Percentiles rank a stretch among this genome's conserved stretches.
phyloP scores from a whole-genome alignment of 2,329 filamentous ascomycete genomes.

The Pseudocercospora pini-densiflorae region DNA sequence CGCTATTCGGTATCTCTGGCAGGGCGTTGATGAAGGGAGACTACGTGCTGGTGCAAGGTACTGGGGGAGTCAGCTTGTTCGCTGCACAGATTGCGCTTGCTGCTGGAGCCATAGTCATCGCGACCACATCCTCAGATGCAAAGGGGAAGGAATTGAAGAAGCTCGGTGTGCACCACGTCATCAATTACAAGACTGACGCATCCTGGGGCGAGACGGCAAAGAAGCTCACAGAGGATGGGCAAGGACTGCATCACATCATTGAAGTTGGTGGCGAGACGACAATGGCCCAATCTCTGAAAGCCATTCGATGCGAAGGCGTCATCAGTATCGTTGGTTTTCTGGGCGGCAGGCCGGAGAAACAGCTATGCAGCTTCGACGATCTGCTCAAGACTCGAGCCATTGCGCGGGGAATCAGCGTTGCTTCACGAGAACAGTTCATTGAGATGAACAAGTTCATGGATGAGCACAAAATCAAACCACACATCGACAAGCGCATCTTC shows the following conservation, averaged over 20 bases:
- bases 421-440: slow-evolving; percentile 58
- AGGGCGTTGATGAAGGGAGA: slow-evolving; percentile 58
- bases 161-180: slow-evolving; percentile 59
- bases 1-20: slow-evolving; percentile 52
- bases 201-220: slow-evolving; percentile 61
- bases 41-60: slow-evolving; percentile 68
- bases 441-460: slow-evolving; percentile 65
- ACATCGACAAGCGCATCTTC: slow-evolving; percentile 63
- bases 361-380: slow-evolving; percentile 57
- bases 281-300: slow-evolving; percentile 54
- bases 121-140: slow-evolving; percentile 57
- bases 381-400: slow-evolving; percentile 55
- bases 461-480: slow-evolving; percentile 60
- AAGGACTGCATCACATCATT: slow-evolving; percentile 65
- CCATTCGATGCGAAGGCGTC: slow-evolving; percentile 54
- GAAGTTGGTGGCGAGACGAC: slow-evolving; percentile 68
- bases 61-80: slow-evolving; percentile 70
- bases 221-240: slow-evolving; percentile 54
- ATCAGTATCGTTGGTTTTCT: slow-evolving; percentile 62
- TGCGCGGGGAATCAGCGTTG: slow-evolving; percentile 61
- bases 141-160: slow-evolving; percentile 58
- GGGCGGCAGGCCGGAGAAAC: slow-evolving; percentile 50
- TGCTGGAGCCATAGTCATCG: slow-evolving; percentile 60
- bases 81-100: slow-evolving; percentile 62
- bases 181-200: slow-evolving; percentile 60